Base-by-base conservation (phyloP, 257 asterid species). In the Salvia miltiorrhiza region DNA sequence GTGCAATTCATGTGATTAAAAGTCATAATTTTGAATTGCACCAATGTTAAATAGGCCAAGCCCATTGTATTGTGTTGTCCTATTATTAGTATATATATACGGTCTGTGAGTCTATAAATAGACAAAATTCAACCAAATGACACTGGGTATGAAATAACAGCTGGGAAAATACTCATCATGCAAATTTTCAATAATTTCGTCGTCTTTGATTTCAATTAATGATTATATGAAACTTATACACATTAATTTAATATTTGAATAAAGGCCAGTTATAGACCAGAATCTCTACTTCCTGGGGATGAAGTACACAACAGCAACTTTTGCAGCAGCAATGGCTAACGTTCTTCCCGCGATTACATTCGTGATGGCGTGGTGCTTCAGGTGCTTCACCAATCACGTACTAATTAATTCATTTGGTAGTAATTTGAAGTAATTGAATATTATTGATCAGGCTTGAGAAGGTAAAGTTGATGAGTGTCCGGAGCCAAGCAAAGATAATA, bases 271-370 rank as follows among this genome's bases (percentile, higher is more conserved):
- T 4, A 89, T 91, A 41, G 99, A 92, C 58, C 99, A 94, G 72
- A 94, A 89, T 77, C 88, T 94, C 60, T 94, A 91, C 78, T 89
- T 86, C 78, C 52, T 94, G 80, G 99, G 99, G 63, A 81, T 94
- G 97, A 94, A 89, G 71, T 83, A 84, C 80, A 94, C 99, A 33
- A 94, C 97, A 11, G 97, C 97, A 20, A 94, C 99, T 23, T 94
- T 94, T 82, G 97, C 97, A n/a, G 93, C 92, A n/a, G 97, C 99
- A 16, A 91, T 94, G 99, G 74, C 83, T 24, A 94, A 94, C 72
- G 82, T 94, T 57, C 97, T 94, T 70, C 99, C 99, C 0, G 99
- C 99, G 28, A 82, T 94, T 49, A 91, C 99, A 35, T 94, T 94
- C 72, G 32, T 87, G 65, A 86, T 94, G 84, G 99, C 99, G 9